These are phyloP conservation scores for Leonotis leonurus DNA, from an alignment of 257 asterid species.

Conservation along the genomic window DNA sequence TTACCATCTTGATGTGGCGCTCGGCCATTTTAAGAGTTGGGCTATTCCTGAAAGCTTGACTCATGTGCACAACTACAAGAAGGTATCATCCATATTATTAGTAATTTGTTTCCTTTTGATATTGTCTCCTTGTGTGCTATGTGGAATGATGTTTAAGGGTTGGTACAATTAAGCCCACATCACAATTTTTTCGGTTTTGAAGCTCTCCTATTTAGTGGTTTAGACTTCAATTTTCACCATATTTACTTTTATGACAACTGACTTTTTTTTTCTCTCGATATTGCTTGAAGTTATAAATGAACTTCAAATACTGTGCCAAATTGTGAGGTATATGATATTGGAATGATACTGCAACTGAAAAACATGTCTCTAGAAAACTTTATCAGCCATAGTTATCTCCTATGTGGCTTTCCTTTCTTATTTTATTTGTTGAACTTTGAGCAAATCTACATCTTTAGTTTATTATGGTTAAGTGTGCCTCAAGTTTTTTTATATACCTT, in stretches of 20 bases:
- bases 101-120: neutral
- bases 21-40: constrained; percentile 74
- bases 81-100: constrained; percentile 31
- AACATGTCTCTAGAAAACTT: neutral
- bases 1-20: constrained; percentile 60
- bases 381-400: neutral
- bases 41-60: constrained; percentile 55
- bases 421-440: neutral
- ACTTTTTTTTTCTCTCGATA: neutral
- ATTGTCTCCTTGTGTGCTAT: neutral
- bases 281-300: neutral
- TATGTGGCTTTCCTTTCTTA: neutral
- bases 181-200: neutral
- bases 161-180: neutral
- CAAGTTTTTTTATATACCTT: neutral
- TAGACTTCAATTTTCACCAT: neutral
- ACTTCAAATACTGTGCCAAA: neutral
- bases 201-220: neutral
- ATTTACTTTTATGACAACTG: neutral
- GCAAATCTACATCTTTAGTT: neutral
- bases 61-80: constrained; percentile 46
- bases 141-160: neutral
- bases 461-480: neutral
- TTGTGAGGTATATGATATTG: neutral
- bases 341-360: neutral